These are phyloP conservation scores for Penicillium sp. DNA, from an alignment of 2,329 filamentous ascomycete species.

Conservation along the genomic window DNA sequence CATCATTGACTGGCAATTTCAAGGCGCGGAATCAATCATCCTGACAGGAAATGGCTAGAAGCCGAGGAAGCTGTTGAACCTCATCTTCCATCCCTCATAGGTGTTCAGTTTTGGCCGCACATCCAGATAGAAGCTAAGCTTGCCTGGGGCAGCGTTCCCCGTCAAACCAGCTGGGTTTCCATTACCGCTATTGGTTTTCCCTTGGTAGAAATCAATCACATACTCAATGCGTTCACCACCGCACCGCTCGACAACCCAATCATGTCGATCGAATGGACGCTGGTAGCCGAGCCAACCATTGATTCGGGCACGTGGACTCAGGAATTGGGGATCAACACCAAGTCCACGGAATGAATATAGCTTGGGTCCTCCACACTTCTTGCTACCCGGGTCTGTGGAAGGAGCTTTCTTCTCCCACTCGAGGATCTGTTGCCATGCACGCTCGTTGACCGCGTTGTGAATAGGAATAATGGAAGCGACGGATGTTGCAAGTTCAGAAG, in stretches of 20 bases:
- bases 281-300: slow-evolving; percentile 88
- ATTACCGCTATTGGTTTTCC: slow-evolving; percentile 53
- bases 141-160: slow-evolving; percentile 41
- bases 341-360: slow-evolving; percentile 80
- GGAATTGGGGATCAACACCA: slow-evolving; percentile 52
- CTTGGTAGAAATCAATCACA: slow-evolving; percentile 97
- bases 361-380: slow-evolving; percentile 74
- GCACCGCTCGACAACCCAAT: slow-evolving; percentile 95
- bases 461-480: slow-evolving; percentile 95
- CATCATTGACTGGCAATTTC: slow-evolving; percentile 33
- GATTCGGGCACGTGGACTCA: slow-evolving; percentile 82
- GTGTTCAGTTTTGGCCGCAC: slow-evolving; percentile 68
- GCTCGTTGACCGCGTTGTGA: slow-evolving; percentile 97
- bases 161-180: slow-evolving; percentile 33
- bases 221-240: slow-evolving; percentile 78
- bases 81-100: slow-evolving; percentile 63
- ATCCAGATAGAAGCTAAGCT: slow-evolving; percentile 66
- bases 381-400: slow-evolving; percentile 59
- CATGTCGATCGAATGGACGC: slow-evolving; percentile 90
- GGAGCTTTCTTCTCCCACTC: slow-evolving; percentile 77
- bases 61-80: slow-evolving; percentile 54
- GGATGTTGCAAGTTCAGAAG: slow-evolving; percentile 61
- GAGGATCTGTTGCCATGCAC: slow-evolving; percentile 90
- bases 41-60: slow-evolving; percentile 35
- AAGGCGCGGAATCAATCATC: slow-evolving; percentile 6